phyloP scores from a whole-genome alignment of 2,329 filamentous ascomycete genomes.

The Alternaria sp. region DNA sequence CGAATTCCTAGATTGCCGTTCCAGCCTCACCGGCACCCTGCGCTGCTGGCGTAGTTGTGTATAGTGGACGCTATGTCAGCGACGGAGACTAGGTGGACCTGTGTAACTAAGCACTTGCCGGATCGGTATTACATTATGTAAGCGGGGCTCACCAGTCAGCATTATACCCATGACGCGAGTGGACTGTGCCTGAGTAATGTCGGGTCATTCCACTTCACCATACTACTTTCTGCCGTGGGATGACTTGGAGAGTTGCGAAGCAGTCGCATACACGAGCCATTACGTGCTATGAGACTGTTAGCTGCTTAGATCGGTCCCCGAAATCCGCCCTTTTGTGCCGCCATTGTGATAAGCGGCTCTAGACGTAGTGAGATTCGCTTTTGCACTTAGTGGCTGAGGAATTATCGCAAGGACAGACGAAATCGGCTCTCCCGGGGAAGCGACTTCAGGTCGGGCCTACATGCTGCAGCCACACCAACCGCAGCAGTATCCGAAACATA shows the following conservation, averaged over 20 bases:
- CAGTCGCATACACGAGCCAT: conserved; percentile 1
- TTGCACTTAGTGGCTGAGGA: neutral
- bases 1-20: neutral
- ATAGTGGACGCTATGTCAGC: neutral
- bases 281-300: conserved; percentile 4
- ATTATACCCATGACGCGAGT: neutral
- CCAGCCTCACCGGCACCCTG: neutral
- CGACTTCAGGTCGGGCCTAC: neutral
- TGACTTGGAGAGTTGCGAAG: neutral
- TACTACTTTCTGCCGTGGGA: neutral
- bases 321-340: conserved; percentile 9
- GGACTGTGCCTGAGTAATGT: neutral
- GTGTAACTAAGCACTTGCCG: neutral
- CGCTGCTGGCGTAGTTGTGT: neutral
- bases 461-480: neutral
- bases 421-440: neutral
- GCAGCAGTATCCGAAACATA: neutral
- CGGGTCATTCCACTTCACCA: neutral
- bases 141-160: neutral
- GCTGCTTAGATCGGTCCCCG: neutral
- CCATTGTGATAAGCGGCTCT: neutral
- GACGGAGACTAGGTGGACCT: neutral
- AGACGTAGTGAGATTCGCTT: neutral
- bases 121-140: neutral
- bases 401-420: neutral